These are phyloP conservation scores for Tolypocladium inflatum DNA, from an alignment of 2,329 filamentous ascomycete genomes.

Conservation along the genomic window DNA sequence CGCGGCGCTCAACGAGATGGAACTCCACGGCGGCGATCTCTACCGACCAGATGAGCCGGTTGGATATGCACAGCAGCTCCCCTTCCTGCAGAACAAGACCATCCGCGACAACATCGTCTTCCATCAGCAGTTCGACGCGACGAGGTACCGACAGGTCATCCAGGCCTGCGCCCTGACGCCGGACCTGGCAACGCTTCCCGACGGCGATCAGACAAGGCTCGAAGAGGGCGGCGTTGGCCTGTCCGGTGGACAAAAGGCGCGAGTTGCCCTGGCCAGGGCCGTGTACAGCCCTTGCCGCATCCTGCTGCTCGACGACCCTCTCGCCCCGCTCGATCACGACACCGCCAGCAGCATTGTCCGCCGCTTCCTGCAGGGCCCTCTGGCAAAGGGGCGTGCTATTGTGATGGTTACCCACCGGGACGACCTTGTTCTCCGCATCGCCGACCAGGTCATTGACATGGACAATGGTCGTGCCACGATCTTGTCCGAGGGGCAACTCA, in stretches of 20 bases:
- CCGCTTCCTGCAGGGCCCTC: conserved; percentile 48
- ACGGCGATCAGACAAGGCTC: conserved; percentile 48
- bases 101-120: conserved; percentile 58
- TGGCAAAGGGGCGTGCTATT: conserved; percentile 55
- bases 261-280: conserved; percentile 53
- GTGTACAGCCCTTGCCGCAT: conserved; percentile 49
- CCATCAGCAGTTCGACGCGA: conserved; percentile 42
- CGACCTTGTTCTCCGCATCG: conserved; percentile 65
- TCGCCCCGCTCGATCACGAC: conserved; percentile 53
- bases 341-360: conserved; percentile 54
- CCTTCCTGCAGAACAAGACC: conserved; percentile 57
- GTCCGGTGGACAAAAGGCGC: conserved; percentile 53
- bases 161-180: conserved; percentile 49
- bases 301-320: conserved; percentile 52
- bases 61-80: conserved; percentile 49
- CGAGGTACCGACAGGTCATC: conserved; percentile 48
- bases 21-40: conserved; percentile 48
- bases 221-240: conserved; percentile 55
- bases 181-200: conserved; percentile 46
- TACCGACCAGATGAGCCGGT: conserved; percentile 38
- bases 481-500: conserved; percentile 35
- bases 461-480: conserved; percentile 46
- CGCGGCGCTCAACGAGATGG: conserved; percentile 53
- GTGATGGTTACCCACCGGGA: conserved; percentile 75
- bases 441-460: conserved; percentile 65